Conservation (phyloP, 352 stramenopile genomes). For the Phytophthora sansomeana region DNA sequence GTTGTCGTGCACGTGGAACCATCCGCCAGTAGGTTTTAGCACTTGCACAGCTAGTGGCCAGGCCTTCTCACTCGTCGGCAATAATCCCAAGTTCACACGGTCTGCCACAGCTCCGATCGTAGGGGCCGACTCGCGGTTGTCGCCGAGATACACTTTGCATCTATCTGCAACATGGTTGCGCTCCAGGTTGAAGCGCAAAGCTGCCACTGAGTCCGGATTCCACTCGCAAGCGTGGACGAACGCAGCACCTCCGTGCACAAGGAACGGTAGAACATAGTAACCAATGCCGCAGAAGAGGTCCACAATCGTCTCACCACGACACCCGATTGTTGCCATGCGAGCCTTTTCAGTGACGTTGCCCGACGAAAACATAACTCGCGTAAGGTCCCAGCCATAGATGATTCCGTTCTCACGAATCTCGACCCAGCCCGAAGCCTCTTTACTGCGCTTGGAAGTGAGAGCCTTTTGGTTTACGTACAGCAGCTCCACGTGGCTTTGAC, state of each 20-base stretch:
- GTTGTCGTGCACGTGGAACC: slow-evolving; percentile 97
- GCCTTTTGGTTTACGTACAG: slow-evolving; percentile 63
- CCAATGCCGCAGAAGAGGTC: slow-evolving; percentile 98
- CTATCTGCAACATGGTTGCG: slow-evolving; percentile 90
- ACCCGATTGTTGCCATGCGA: slow-evolving; percentile 90
- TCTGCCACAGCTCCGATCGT: slow-evolving; percentile 86
- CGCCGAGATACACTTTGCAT: slow-evolving; percentile 86
- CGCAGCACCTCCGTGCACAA: slow-evolving; percentile 90
- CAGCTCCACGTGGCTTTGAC: slow-evolving; percentile 81
- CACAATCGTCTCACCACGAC: slow-evolving; percentile 90
- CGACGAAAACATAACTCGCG: slow-evolving; percentile 97
- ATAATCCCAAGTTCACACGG: slow-evolving; percentile 94
- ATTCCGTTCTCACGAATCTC: slow-evolving; percentile 95
- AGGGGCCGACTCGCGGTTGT: slow-evolving; percentile 89
- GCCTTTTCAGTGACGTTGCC: slow-evolving; percentile 98
- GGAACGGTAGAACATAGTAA: slow-evolving; percentile 97
- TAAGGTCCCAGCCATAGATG: slow-evolving; percentile 95
- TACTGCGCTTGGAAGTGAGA: slow-evolving; percentile 45
- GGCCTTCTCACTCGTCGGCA: slow-evolving; percentile 95
- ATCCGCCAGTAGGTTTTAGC: slow-evolving; percentile 89
- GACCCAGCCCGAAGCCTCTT: slow-evolving; percentile 69
- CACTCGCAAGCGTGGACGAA: slow-evolving; percentile 96
- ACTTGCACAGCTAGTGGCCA: slow-evolving; percentile 94
- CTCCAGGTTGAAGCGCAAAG: slow-evolving; percentile 92
- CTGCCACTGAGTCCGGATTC: slow-evolving; percentile 94